A percentile compares a stretch with the other conserved stretches of the same genome.
phyloP scores from a whole-genome alignment of 352 stramenopile genomes.

The Pythium phragmiticola region DNA sequence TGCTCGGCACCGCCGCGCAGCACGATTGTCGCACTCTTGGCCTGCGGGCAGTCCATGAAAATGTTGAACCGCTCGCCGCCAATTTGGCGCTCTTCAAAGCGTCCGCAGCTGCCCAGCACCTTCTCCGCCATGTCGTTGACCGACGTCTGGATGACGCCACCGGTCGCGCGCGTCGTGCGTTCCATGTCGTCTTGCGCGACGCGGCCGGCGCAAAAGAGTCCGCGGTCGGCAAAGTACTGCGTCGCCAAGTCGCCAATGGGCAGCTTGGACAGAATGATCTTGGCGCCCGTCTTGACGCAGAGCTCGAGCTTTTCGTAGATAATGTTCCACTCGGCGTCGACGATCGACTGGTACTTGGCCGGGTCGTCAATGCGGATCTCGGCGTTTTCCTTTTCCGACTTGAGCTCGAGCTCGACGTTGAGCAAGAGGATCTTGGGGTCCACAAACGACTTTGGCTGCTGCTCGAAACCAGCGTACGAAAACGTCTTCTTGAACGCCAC shows the following conservation, averaged over 20 bases:
- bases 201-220: slow-evolving; percentile 97
- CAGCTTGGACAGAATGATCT: slow-evolving; percentile 98
- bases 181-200: slow-evolving; percentile 97
- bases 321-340: slow-evolving; percentile 99
- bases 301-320: slow-evolving; percentile 99
- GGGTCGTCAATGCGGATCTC: slow-evolving; percentile 97
- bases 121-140: slow-evolving; percentile 90
- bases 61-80: slow-evolving; percentile 98
- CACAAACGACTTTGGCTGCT: slow-evolving; percentile 98
- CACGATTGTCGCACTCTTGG: slow-evolving; percentile 97
- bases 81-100: slow-evolving; percentile 98
- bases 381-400: slow-evolving; percentile 99
- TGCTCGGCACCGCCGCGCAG: slow-evolving; percentile 96
- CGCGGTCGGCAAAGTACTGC: slow-evolving; percentile 99
- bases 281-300: slow-evolving; percentile 90
- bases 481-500: slow-evolving; percentile 99
- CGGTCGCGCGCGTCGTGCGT: slow-evolving; percentile 94
- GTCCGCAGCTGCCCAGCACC: slow-evolving; percentile 93
- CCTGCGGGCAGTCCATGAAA: slow-evolving; percentile 95
- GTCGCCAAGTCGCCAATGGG: slow-evolving; percentile 96
- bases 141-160: slow-evolving; percentile 92
- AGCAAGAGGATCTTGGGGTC: slow-evolving; percentile 97
- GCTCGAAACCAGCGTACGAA: slow-evolving; percentile 99
- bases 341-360: slow-evolving; percentile 98
- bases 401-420: slow-evolving; percentile 99